These are phyloP conservation scores for Termitomyces sp. DNA, from an alignment of 768 basidiomycete genomes.

Conservation along the genomic window DNA sequence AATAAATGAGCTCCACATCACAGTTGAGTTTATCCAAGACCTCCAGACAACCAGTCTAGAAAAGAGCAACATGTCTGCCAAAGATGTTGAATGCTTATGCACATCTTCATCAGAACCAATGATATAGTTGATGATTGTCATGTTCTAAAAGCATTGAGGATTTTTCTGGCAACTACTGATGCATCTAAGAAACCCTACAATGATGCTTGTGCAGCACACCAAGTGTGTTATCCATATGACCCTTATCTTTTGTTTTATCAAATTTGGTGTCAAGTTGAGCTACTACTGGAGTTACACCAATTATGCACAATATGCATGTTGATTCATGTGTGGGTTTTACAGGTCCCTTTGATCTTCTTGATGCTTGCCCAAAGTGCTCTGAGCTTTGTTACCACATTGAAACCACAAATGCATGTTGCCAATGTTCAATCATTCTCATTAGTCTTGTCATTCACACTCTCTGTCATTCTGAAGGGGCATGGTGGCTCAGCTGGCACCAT, in stretches of 20 bases:
- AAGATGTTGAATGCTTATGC: neutral
- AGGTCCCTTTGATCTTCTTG: slow-evolving; percentile 1
- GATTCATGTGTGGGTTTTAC: slow-evolving; percentile 19
- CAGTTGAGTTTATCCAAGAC: neutral
- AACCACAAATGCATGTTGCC: neutral
- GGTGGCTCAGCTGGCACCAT: no score
- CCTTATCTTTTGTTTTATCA: slow-evolving; percentile 26
- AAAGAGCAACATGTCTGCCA: neutral
- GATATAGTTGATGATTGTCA: neutral
- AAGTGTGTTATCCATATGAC: slow-evolving; percentile 22
- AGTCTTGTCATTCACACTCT: slow-evolving; percentile 7
- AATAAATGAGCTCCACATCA: neutral
- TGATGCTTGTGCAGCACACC: slow-evolving; percentile 9
- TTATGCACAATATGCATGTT: slow-evolving; percentile 40
- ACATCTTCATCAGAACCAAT: neutral
- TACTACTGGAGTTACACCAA: slow-evolving; percentile 28
- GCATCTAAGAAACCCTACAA: neutral
- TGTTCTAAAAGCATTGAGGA: neutral
- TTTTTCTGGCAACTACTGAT: neutral
- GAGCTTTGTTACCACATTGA: slow-evolving; percentile 3
- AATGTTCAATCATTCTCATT: slow-evolving; percentile 7
- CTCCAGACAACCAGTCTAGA: neutral
- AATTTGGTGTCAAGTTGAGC: slow-evolving; percentile 22
- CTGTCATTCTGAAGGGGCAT: neutral
- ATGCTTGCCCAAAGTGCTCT: slow-evolving; percentile 3